Conservation (phyloP, 495 filamentous ascomycete species). For the Neurospora sp. region DNA sequence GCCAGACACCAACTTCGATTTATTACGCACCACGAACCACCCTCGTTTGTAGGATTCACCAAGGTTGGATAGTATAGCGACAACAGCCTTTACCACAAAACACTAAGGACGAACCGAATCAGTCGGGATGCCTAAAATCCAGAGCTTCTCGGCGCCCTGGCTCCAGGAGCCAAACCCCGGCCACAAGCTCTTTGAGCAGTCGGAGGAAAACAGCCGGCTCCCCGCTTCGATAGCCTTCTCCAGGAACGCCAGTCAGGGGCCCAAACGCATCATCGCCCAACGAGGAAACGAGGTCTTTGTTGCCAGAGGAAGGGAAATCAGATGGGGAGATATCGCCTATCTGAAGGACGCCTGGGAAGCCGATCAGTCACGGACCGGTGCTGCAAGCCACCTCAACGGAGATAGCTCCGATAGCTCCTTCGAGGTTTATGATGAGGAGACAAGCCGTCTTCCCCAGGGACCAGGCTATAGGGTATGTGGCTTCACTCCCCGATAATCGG, state of each 20-base stretch:
- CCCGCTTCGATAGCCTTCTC: conserved; percentile 19
- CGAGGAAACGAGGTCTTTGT: conserved; percentile 75
- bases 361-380: conserved; percentile 10
- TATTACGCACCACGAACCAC: background rate
- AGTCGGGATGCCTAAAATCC: conserved; percentile 61
- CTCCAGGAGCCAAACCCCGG: conserved; percentile 65
- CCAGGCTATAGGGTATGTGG: conserved; percentile 38
- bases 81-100: background rate
- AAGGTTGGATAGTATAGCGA: background rate
- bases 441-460: conserved; percentile 18
- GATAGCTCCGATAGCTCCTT: conserved; percentile 23
- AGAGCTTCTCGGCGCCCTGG: conserved; percentile 75
- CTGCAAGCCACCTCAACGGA: conserved; percentile 17
- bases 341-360: conserved; percentile 63
- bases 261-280: conserved; percentile 59
- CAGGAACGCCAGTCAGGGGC: conserved; percentile 38
- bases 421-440: conserved; percentile 22
- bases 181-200: conserved; percentile 55
- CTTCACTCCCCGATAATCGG: background rate
- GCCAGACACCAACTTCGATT: background rate
- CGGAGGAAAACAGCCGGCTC: conserved; percentile 17
- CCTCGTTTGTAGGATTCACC: background rate
- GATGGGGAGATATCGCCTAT: conserved; percentile 70
- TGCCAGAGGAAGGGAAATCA: conserved; percentile 72
- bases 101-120: background rate